These are phyloP conservation scores for Elaeagnus macrophylla DNA, from an alignment of 306 rosid species.

Conservation along the genomic window DNA sequence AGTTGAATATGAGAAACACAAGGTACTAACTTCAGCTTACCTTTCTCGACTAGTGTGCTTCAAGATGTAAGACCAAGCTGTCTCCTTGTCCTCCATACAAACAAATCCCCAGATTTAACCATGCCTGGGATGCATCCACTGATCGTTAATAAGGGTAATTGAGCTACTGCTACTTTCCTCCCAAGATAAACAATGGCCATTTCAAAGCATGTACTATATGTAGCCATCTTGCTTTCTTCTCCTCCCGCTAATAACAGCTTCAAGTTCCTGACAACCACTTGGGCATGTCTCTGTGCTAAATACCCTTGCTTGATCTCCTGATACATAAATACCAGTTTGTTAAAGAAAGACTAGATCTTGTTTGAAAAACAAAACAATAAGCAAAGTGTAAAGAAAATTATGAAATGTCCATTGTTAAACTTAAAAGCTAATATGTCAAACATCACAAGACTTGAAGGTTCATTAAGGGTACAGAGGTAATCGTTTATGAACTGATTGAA, in stretches of 20 bases:
- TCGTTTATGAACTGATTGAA: too few relatives aligned
- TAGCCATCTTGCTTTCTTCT: slow-evolving; percentile 18
- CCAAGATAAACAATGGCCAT: slow-evolving; percentile 33
- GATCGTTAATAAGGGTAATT: slow-evolving; percentile 48
- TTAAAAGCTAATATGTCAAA: too few relatives aligned
- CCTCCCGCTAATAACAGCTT: slow-evolving; percentile 18
- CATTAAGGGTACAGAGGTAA: too few relatives aligned
- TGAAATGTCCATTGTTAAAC: too few relatives aligned
- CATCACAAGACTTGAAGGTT: too few relatives aligned
- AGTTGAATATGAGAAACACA: too few relatives aligned
- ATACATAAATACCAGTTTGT: neutral
- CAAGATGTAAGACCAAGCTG: slow-evolving; percentile 38
- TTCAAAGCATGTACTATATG: slow-evolving; percentile 17
- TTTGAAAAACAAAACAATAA: too few relatives aligned
- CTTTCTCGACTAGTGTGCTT: neutral
- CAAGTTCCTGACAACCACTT: slow-evolving; percentile 24
- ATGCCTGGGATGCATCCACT: slow-evolving; percentile 54
- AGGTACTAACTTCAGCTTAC: neutral
- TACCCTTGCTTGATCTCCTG: slow-evolving; percentile 36
- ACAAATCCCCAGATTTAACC: slow-evolving; percentile 71
- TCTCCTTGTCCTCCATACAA: slow-evolving; percentile 70
- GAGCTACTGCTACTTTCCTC: slow-evolving; percentile 40
- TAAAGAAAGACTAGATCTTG: neutral
- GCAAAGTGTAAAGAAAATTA: too few relatives aligned
- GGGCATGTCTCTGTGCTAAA: slow-evolving; percentile 27